Base-by-base conservation (phyloP, 2,329 filamentous ascomycete genomes). In the Lecanicillium sp. region DNA sequence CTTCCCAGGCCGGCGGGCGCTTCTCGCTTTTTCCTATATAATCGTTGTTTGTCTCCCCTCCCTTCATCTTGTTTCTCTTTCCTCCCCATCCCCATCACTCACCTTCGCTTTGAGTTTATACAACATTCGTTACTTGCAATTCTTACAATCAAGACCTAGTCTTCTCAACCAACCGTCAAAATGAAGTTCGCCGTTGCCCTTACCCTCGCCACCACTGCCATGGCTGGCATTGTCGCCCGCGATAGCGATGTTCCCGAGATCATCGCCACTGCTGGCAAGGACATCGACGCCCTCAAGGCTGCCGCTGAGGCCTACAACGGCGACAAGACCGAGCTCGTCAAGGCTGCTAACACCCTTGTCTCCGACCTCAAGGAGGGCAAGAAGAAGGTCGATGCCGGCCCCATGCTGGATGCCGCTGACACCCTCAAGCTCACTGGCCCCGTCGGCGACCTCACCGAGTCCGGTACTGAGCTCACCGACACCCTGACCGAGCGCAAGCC, bases 381-480 rank as follows among this genome's bases (percentile, higher is more conserved):
- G 44, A 12, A 4, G 32, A 51, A 44, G 39, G 44, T 51, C 15
- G 27, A 26, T 3, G 27, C 4, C 23, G 33, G 44, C 27, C 32
- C 26, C 12, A 27, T 48, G 5, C 44, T 51, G 39, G 30, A 17
- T 35, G 15, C 15, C 14, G 14, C 14, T 15, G 49, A 44, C 24
- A 40, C 44, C 23, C 21, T 46, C 23, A 21, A 30, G 8, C 45
- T 49, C 5, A 32, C n/a, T 27, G 17, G 19, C 48, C 26, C 26
- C 11, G 49, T 51, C 21, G 3, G 19, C 10, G 19, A n/a, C 12
- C 39, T 51, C 33, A 29, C 38, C 39, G 30, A 30, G 23, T 12
- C 29, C 10, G 44, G 44, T 15, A 29, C 14, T 23, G 44, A 23
- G 42, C 62, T 81, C 61, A 69, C 77, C 61, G 73, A 48, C 14